Evolutionary conservation across 441 rosid genomes (phyloP), one percentile per base, ranked within the genome.

Genomic region (Kokia cookei): DNA sequence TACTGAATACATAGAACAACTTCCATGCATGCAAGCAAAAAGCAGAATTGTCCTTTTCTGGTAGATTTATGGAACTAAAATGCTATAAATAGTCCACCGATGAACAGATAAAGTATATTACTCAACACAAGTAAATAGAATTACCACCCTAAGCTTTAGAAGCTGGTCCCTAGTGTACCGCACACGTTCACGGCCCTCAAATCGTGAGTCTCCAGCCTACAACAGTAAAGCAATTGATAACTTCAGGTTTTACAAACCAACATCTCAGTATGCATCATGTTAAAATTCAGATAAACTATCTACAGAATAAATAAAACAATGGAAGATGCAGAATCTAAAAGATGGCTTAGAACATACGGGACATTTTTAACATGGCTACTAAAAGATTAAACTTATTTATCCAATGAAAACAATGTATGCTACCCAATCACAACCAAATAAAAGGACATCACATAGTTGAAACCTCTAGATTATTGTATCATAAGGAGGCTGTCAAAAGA

Each of bases 121-220:
- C 47, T 6, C 12, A 17, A 59, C 11, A 47, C 1, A 61, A 45
- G 45, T 45, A 45, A 26, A 2, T 12, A 53, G 7, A 10, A 62
- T 73, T 74, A 93, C 97, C 93, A 87, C 96, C 74, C 80, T 83
- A 17, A 90, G 87, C 79, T 90, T 88, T 75, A 93, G 80, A 53
- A 95, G 85, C 79, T 90, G 95, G 22, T 95, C 93, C 69, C 89
- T 79, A n/a, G 89, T 79, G 82, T 86, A 93, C 35, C 73, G 82
- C 77, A 96, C 81, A 66, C 85, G 76, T 66, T 93, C 98, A 71
- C 61, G 87, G 37, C 79, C 92, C 71, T 91, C 96, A 79, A 90
- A 87, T 72, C 88, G 82, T 0, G 83, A 76, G 76, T 90, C 94
- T 65, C 97, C 96, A 80, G 85, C 80, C 99, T 93, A 75, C 40